Evolutionary conservation across 2,329 filamentous ascomycete genomes (phyloP).

Genomic region (Colletotrichum sojae): DNA sequence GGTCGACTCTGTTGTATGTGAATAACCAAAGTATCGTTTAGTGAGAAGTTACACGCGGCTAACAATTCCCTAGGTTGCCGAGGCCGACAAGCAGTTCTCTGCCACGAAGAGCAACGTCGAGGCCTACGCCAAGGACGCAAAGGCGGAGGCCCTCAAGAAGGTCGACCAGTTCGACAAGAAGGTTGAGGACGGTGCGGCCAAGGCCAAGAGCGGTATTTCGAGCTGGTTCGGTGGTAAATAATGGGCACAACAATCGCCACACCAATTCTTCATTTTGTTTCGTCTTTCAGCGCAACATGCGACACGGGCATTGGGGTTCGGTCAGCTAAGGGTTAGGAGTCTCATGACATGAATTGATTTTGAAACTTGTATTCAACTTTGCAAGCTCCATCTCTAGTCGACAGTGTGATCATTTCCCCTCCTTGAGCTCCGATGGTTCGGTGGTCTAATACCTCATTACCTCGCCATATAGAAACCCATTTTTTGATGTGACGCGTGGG

Average conservation of each 20-base stretch:
- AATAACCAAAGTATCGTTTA: neutral
- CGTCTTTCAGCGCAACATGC: neutral
- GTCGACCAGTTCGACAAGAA: constrained; percentile 88
- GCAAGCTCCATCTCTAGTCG: neutral
- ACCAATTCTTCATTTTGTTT: no score
- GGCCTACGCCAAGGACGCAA: constrained; percentile 72
- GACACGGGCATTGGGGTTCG: constrained; percentile 15
- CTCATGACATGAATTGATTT: constrained; percentile 14
- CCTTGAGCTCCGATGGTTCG: neutral
- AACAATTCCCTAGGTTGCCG: constrained; percentile 66
- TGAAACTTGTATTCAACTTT: constrained; percentile 19
- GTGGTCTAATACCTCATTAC: neutral
- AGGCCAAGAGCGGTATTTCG: constrained; percentile 87
- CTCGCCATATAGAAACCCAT: neutral
- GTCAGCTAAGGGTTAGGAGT: constrained; percentile 23
- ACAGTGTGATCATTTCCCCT: neutral
- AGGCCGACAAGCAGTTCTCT: constrained; percentile 74
- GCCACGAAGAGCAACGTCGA: constrained; percentile 74
- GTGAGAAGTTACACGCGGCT: constrained; percentile 37
- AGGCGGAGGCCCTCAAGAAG: constrained; percentile 77
- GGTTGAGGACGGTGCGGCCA: constrained; percentile 81
- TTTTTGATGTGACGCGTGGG: constrained; percentile 1
- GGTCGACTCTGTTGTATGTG: constrained; percentile 78
- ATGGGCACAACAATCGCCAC: neutral
- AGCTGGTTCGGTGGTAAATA: constrained; percentile 85